Evolutionary conservation across 768 basidiomycete genomes (phyloP).

Genomic region (Piloderma croceum): DNA sequence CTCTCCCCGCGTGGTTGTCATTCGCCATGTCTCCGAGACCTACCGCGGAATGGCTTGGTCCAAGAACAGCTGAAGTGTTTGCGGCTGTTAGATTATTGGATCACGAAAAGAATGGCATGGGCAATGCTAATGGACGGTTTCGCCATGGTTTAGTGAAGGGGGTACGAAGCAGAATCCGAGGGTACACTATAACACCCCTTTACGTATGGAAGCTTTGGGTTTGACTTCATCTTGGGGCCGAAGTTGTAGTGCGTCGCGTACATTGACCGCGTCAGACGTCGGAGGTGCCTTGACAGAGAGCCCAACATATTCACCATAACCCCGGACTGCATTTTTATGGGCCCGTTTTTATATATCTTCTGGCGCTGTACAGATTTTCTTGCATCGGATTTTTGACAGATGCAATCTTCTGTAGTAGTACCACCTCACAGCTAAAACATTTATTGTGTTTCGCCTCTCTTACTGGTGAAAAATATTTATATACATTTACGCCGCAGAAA

Average conservation of each 20-base stretch:
- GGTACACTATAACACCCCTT: neutral
- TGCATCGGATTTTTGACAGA: too few relatives aligned
- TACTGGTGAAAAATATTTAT: too few relatives aligned
- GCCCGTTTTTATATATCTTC: too few relatives aligned
- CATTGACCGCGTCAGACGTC: conserved; percentile 31
- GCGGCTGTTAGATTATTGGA: conserved; percentile 59
- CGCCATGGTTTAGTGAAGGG: conserved; percentile 2
- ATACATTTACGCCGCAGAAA: too few relatives aligned
- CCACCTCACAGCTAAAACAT: too few relatives aligned
- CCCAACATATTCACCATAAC: conserved; percentile 54
- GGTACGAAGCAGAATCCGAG: neutral
- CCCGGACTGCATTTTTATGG: conserved; percentile 41
- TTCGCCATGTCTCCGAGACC: conserved; percentile 34
- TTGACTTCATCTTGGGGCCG: conserved; percentile 4
- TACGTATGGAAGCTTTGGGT: conserved; percentile 2
- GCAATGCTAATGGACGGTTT: conserved; percentile 30
- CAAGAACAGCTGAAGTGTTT: conserved; percentile 67
- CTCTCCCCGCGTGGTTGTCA: conserved; percentile 24
- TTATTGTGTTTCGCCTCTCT: too few relatives aligned
- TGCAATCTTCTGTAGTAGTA: too few relatives aligned
- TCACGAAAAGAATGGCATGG: conserved; percentile 32
- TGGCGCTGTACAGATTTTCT: too few relatives aligned
- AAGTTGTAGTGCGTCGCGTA: too few relatives aligned
- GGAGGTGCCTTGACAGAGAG: conserved; percentile 45
- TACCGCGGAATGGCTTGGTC: conserved; percentile 60